These are phyloP conservation scores for Pichia kluyveri DNA, from an alignment of 805 yeast genomes.

Conservation along the genomic window DNA sequence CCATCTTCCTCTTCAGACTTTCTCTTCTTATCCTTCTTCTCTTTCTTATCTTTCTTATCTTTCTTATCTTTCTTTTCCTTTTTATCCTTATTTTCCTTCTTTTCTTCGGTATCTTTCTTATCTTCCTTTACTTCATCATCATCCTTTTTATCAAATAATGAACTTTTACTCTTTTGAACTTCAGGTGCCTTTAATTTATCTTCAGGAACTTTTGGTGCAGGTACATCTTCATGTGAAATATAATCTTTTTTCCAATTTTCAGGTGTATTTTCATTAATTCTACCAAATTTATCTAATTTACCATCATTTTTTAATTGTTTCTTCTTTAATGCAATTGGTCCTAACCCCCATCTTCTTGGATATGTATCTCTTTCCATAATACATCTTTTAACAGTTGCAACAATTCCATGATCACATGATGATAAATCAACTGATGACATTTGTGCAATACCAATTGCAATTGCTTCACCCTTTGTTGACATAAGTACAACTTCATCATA, in stretches of 20 bases:
- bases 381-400: slow-evolving; percentile 97
- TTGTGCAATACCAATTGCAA: slow-evolving; percentile 96
- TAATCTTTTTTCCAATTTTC: slow-evolving; percentile 83
- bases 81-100: slow-evolving; percentile 14
- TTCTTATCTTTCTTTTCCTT: slow-evolving; percentile 21
- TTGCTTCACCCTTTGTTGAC: slow-evolving; percentile 99
- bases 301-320: slow-evolving; percentile 97
- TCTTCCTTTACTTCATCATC: slow-evolving; percentile 20
- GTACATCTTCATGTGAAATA: slow-evolving; percentile 58
- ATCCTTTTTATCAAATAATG: slow-evolving; percentile 27
- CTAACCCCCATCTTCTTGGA: slow-evolving; percentile 99
- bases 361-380: slow-evolving; percentile 99
- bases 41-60: slow-evolving; percentile 25
- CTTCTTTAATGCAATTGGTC: slow-evolving; percentile 98
- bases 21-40: slow-evolving; percentile 23
- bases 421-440: slow-evolving; percentile 98
- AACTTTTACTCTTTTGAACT: slow-evolving; percentile 37
- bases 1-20: slow-evolving; percentile 15
- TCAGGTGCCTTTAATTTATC: slow-evolving; percentile 35
- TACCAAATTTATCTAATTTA: slow-evolving; percentile 92
- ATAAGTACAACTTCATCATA: slow-evolving; percentile 96
- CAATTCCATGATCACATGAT: slow-evolving; percentile 96
- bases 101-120: slow-evolving; percentile 33
- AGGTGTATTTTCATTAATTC: slow-evolving; percentile 90
- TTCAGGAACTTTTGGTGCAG: slow-evolving; percentile 52